phyloP scores from a whole-genome alignment of 1,139 yeast species.

The Geotrichum fermentans region DNA sequence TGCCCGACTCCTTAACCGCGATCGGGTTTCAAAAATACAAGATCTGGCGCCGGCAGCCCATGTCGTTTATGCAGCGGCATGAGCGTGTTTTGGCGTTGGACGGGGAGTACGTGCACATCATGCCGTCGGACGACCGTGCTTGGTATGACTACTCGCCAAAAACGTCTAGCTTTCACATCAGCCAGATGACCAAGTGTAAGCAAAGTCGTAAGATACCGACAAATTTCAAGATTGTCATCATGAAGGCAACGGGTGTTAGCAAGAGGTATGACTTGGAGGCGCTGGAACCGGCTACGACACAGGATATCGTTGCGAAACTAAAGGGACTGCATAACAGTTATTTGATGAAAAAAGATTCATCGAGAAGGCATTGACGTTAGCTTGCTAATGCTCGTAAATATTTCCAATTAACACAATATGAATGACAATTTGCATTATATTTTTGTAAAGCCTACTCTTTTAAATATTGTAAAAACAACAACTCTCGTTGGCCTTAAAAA shows the following conservation, averaged over 20 bases:
- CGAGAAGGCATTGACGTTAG: slow-evolving; percentile 14
- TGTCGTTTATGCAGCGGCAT: slow-evolving; percentile 74
- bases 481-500: slow-evolving; percentile 24
- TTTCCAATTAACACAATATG: too few species aligned
- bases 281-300: slow-evolving; percentile 53
- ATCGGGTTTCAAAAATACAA: slow-evolving; percentile 51
- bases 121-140: slow-evolving; percentile 71
- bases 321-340: slow-evolving; percentile 16
- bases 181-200: slow-evolving; percentile 71
- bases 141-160: slow-evolving; percentile 64
- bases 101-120: slow-evolving; percentile 86
- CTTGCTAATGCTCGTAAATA: too few species aligned
- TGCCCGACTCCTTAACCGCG: slow-evolving; percentile 17
- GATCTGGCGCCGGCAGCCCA: slow-evolving; percentile 83
- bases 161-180: slow-evolving; percentile 81
- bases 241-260: slow-evolving; percentile 51
- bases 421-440: too few species aligned
- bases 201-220: slow-evolving; percentile 73
- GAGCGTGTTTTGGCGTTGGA: slow-evolving; percentile 84
- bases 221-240: slow-evolving; percentile 78
- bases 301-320: slow-evolving; percentile 71
- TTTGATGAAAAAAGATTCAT: slow-evolving; percentile 17
- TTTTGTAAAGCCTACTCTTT: too few species aligned
- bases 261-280: slow-evolving; percentile 90
- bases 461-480: too few species aligned